These are phyloP conservation scores for Aspergillus sclerotialis DNA, from an alignment of 2,329 filamentous ascomycete species.

Conservation along the genomic window DNA sequence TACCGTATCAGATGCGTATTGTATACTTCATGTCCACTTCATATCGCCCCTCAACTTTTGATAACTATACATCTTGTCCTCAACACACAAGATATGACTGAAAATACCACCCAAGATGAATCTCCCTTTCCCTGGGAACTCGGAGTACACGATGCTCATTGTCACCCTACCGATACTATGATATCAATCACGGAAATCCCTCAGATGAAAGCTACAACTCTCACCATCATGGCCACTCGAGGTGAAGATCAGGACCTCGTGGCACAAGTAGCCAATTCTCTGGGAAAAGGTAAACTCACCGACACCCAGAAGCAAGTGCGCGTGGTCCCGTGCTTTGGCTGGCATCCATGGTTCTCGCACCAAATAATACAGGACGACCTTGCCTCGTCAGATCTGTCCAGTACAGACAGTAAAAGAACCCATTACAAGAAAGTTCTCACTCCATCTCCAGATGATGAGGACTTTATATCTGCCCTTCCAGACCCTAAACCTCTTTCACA, in stretches of 20 bases:
- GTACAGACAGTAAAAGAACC: slow-evolving; percentile 24
- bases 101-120: slow-evolving; percentile 9
- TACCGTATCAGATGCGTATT: too few relatives aligned
- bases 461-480: slow-evolving; percentile 46
- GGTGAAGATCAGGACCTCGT: slow-evolving; percentile 57
- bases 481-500: slow-evolving; percentile 46
- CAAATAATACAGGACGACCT: slow-evolving; percentile 47
- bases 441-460: slow-evolving; percentile 40
- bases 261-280: slow-evolving; percentile 34
- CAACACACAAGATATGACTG: too few relatives aligned
- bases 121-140: slow-evolving; percentile 53
- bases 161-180: slow-evolving; percentile 61
- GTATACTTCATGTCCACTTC: too few relatives aligned
- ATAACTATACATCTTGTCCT: too few relatives aligned
- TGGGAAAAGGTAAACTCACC: slow-evolving; percentile 26
- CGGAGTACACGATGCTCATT: slow-evolving; percentile 59
- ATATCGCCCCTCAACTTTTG: too few relatives aligned
- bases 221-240: slow-evolving; percentile 59
- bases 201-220: slow-evolving; percentile 49
- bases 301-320: slow-evolving; percentile 27
- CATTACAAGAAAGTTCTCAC: slow-evolving; percentile 52
- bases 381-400: slow-evolving; percentile 6
- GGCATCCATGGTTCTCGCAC: slow-evolving; percentile 64
- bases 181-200: slow-evolving; percentile 48
- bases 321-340: slow-evolving; percentile 57